Evolutionary conservation across 352 stramenopile genomes (phyloP), one percentile per base, ranked within the genome.

Genomic region (Globisporangium barbulae): DNA sequence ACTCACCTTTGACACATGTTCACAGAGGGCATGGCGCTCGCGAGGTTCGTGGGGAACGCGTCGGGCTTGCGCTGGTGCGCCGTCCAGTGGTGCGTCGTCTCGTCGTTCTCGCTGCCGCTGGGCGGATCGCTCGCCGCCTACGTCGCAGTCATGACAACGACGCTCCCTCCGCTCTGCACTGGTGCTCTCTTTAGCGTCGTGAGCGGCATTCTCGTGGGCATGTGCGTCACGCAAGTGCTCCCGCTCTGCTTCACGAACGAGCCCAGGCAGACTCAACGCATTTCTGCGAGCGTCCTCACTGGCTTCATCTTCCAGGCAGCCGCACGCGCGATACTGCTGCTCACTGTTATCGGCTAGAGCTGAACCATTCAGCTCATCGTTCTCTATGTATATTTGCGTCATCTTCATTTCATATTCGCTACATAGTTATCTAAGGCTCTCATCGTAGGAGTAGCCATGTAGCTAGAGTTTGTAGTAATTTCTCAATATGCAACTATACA

Each of bases 161-260:
- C 13, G 6, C 42, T 49, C 6, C 42, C 17, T 25, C 42, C 19
- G 42, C 17, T 49, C 42, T 22, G 19, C 42, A 25, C n/a, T 3
- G 42, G 42, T 25, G 19, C 42, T 15, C 42, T 49, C 19, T 25
- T 49, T 6, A 25, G 42, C 42, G 42, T 49, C 42, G 42, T 25
- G 19, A 49, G 42, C 25, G 42, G 42, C 5, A 22, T 22, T 28
- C 42, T 49, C 42, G 42, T 49, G 42, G 19, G 42, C 19, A 8
- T 49, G 42, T 28, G 42, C 42, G 19, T 49, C 42, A 49, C 42
- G 42, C 42, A 49, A 25, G 42, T 54, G 49, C 49, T 54, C 49
- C 49, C 49, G 2, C 25, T 54, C 28, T 54, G 49, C 49, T 54
- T 37, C 49, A 37, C 22, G 6, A 28, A 21, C 17, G 49, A 13